These are phyloP conservation scores for Sungouiozyma ichnusensis DNA, from an alignment of 805 yeast species.

Conservation along the genomic window DNA sequence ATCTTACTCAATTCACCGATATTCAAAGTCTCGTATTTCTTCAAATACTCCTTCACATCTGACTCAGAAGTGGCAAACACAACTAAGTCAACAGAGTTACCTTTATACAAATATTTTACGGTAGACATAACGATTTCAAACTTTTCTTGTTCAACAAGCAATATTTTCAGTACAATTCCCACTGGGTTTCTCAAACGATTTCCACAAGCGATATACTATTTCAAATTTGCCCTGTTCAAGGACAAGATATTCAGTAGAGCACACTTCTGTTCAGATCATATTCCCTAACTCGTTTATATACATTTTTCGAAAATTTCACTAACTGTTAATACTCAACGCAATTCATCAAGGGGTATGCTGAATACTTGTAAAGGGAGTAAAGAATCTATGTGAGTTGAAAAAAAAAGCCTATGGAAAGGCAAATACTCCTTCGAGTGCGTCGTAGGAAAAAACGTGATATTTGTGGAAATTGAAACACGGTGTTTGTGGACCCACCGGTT, in stretches of 20 bases:
- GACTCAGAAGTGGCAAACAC: conserved; percentile 51
- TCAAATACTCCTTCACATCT: conserved; percentile 30
- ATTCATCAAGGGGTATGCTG: too few relatives aligned
- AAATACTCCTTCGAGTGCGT: not conserved
- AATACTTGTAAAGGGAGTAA: too few relatives aligned
- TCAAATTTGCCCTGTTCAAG: too few relatives aligned
- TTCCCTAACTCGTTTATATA: conserved; percentile 6
- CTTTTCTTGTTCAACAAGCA: conserved; percentile 1
- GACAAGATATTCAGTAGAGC: not conserved
- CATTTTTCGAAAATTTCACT: too few relatives aligned
- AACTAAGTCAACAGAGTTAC: conserved; percentile 51
- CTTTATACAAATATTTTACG: conserved; percentile 55
- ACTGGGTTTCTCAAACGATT: too few relatives aligned
- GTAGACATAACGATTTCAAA: conserved; percentile 15
- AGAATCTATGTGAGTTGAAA: too few relatives aligned
- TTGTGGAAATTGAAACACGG: too few relatives aligned
- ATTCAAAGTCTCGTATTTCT: conserved; percentile 34
- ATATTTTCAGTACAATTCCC: too few relatives aligned
- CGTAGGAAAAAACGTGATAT: not conserved
- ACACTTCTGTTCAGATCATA: conserved; percentile 4
- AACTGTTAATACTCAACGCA: too few relatives aligned
- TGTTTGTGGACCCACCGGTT: too few relatives aligned
- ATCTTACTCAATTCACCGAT: conserved; percentile 41
- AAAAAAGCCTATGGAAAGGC: not conserved
- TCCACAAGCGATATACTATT: too few relatives aligned